Evolutionary conservation across 2,329 filamentous ascomycete species (phyloP).

Genomic region (Cordyceps pruinosa): DNA sequence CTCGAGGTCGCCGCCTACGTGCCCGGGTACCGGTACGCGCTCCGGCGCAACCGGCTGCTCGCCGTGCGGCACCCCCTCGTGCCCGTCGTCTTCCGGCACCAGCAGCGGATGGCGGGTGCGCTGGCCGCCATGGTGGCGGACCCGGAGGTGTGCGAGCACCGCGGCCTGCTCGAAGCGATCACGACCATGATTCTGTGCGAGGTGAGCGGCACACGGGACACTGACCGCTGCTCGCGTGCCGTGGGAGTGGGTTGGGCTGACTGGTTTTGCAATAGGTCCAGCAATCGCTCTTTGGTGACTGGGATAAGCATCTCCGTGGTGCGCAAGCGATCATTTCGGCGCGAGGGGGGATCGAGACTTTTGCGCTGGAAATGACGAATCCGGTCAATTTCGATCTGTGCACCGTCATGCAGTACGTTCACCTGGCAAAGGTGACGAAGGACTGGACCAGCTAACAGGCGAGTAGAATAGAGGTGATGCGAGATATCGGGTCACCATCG

Average conservation of each 20-base stretch:
- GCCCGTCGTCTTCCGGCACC: constrained; percentile 9
- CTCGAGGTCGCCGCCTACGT: background rate
- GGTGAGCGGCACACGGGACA: background rate
- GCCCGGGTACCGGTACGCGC: background rate
- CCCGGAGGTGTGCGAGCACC: background rate
- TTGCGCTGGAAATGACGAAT: background rate
- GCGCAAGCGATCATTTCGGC: constrained; percentile 13
- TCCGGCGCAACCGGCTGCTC: constrained; percentile 4
- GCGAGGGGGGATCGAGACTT: background rate
- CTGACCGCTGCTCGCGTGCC: background rate
- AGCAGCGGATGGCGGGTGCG: constrained; percentile 7
- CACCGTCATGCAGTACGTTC: constrained; percentile 10
- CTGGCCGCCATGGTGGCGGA: constrained; percentile 9
- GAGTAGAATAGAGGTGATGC: constrained; percentile 3
- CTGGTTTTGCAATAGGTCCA: constrained; percentile 8
- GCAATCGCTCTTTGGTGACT: constrained; percentile 15
- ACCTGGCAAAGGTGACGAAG: too few relatives aligned
- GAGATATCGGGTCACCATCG: constrained; percentile 1
- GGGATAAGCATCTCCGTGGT: constrained; percentile 12
- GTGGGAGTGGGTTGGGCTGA: background rate
- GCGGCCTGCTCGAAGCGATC: constrained; percentile 7
- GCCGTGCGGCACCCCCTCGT: constrained; percentile 7
- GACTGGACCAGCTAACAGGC: background rate
- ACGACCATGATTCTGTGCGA: constrained; percentile 10
- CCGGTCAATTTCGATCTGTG: constrained; percentile 3